Conservation (phyloP, 2,329 filamentous ascomycete species). For the Hymenoscyphus fraxineus region DNA sequence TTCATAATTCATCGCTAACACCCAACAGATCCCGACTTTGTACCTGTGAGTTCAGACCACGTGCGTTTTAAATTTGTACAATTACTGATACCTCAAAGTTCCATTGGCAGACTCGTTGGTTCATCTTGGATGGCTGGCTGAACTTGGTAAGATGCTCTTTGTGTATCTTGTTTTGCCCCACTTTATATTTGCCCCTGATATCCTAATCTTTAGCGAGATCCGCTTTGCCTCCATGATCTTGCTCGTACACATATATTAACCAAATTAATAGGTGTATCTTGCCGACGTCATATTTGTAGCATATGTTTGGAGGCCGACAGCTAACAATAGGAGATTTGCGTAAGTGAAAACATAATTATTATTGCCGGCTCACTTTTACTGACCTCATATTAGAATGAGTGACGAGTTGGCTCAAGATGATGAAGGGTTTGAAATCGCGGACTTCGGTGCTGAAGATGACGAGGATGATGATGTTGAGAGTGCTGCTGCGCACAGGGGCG, state of each 20-base stretch:
- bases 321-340: conserved; percentile 93
- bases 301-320: conserved; percentile 94
- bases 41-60: conserved; percentile 47
- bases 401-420: conserved; percentile 99
- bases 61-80: not conserved
- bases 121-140: conserved; percentile 93
- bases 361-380: not conserved
- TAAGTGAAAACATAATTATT: not conserved
- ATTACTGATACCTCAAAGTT: conserved; percentile 39
- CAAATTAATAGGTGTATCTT: conserved; percentile 54
- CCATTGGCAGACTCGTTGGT: conserved; percentile 98
- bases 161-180: not conserved
- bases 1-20: conserved; percentile 34
- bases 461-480: conserved; percentile 56
- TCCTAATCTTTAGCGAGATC: not conserved
- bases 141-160: conserved; percentile 62
- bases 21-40: conserved; percentile 79
- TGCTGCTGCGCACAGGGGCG: conserved; percentile 41
- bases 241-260: not conserved
- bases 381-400: conserved; percentile 61
- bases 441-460: conserved; percentile 69
- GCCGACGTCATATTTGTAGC: conserved; percentile 90
- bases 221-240: not conserved
- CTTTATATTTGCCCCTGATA: not conserved
- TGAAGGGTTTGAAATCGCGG: conserved; percentile 94